Base-by-base conservation (phyloP, 2,329 filamentous ascomycete genomes). In the Fusarium nygamai region DNA sequence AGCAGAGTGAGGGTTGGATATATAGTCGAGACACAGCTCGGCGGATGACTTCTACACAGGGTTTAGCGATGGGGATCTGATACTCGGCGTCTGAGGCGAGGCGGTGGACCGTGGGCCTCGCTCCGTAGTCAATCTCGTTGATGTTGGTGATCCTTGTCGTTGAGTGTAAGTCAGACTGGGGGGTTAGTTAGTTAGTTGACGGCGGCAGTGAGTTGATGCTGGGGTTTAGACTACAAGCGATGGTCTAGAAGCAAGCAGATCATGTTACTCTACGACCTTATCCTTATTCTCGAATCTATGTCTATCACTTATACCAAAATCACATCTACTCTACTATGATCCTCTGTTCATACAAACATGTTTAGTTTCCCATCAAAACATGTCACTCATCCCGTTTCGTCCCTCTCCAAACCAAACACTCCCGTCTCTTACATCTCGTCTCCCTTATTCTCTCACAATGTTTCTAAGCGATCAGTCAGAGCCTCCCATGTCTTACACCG, bases 11-110 rank as follows among this genome's bases (percentile, higher is more conserved):
- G 59, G 57, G 24, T 31, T 72, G 69, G 75, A 78, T 79, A 79
- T 79, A 79, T 62, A 60, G 31, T 39, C 67, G 36, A 68, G 27
- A 39, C 51, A n/a, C 20, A n/a, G 31, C 36, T 48, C 63, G 66
- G 73, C 34, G 57, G 39, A 69, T 36, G 61, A 64, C 67, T 74
- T 58, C 71, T 76, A 33, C 33, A 78, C 72, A 65, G 63, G 76
- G 76, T 27, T 43, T 74, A 75, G 74, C 50, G 31, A 27, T 51
- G 46, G 51, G 64, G 54, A 68, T 72, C 70, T 72, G 70, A 72
- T 61, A 62, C 62, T 71, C 57, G 69, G 64, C 46, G 61, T 27
- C 44, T 58, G 51, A 36, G 44, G 62, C 51, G 60, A 61, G 43
- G 44, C 50, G 69, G 70, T 72, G 69, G 64, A 51, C 46, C 63